Base-by-base conservation (phyloP, 2,329 filamentous ascomycete species). In the Camillea tinctor region DNA sequence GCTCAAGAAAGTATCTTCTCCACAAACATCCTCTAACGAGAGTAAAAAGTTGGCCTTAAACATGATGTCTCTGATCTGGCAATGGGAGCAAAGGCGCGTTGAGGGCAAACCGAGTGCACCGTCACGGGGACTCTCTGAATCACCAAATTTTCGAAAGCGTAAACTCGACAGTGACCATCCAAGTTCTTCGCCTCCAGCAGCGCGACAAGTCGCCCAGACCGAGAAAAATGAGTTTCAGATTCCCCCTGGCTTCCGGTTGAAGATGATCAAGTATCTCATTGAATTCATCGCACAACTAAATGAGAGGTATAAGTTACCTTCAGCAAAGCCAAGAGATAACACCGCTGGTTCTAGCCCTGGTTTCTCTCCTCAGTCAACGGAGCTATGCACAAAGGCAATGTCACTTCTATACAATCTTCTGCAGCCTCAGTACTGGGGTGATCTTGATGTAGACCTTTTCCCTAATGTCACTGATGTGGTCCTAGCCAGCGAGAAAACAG, bases 211-310 rank as follows among this genome's bases (percentile, higher is more conserved):
- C 40, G 76, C 78, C 11, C 74, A 78, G 7, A 73, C 75, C 23
- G 87, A 88, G 54, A 81, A 82, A 61, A 75, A 78, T 0, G 90
- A 93, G 58, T 93, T 91, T 66, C 81, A 84, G 62, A 88, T 94
- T 23, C 85, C 90, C 8, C 73, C 83, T 0, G 74, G 84, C 1
- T 86, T 90, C 57, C 86, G 93, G 20, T 84, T 88, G 50, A 89
- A 92, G 74, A 89, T 99, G 80, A 84, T 97, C 53, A 97, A 97
- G 75, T 99, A 98, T 71, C 84, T 99, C 30, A 91, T 98, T 26
- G 91, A 95, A 62, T 98, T 98, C 75, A 97, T 98, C 67, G 93
- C 93, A 1, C 90, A 92, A 55, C 82, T 97, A 21, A 89, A 90
- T 19, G 95, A 98, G 75, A 87, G 93, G 36, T 97, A 91, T 72